phyloP scores from a whole-genome alignment of 768 basidiomycete species.

The Tricholoma saponaceum region DNA sequence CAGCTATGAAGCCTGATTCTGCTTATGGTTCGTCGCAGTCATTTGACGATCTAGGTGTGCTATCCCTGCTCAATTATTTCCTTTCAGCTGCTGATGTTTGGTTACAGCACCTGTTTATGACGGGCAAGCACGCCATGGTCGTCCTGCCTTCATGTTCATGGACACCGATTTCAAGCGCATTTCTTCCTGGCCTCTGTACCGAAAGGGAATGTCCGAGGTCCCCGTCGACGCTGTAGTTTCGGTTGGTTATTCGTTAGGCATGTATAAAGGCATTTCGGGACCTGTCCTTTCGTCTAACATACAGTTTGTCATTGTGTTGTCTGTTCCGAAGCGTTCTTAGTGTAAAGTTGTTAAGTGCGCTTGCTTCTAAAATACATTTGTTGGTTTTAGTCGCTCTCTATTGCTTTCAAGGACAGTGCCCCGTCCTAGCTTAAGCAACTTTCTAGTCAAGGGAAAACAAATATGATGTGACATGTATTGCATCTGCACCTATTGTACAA shows the following conservation, averaged over 20 bases:
- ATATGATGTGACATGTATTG: too few relatives aligned
- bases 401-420: too few relatives aligned
- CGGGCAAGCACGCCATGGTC: not conserved
- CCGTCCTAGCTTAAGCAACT: too few relatives aligned
- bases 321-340: too few relatives aligned
- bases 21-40: not conserved
- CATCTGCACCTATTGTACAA: too few relatives aligned
- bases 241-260: not conserved
- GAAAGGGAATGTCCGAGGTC: not conserved
- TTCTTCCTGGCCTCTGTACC: not conserved
- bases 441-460: too few relatives aligned
- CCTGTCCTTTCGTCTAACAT: not conserved
- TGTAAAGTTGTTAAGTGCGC: too few relatives aligned
- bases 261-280: not conserved
- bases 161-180: not conserved
- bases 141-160: not conserved
- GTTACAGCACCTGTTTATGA: constrained; percentile 1
- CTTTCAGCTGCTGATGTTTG: not conserved
- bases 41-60: not conserved
- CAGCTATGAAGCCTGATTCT: not conserved
- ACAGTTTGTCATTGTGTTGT: not conserved
- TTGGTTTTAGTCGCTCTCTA: too few relatives aligned
- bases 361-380: too few relatives aligned
- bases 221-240: not conserved
- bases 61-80: not conserved